Percentiles rank a stretch among this genome's conserved stretches.
phyloP scores from a whole-genome alignment of 1,139 yeast species.

The Ogataea hybrid region DNA sequence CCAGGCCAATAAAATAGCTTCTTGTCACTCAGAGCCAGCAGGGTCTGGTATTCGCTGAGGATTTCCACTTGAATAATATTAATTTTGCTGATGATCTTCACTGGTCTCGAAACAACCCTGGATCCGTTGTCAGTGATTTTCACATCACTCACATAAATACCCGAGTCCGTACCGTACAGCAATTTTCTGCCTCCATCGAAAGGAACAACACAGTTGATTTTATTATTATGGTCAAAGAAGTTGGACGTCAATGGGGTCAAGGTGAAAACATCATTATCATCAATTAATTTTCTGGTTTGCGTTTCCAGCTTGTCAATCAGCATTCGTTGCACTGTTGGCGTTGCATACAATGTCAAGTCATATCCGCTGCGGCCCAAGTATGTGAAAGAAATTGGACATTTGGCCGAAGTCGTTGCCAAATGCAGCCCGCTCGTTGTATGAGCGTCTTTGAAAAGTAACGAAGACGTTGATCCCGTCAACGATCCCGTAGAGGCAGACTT shows the following conservation, averaged over 20 bases:
- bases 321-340: slow-evolving; percentile 71
- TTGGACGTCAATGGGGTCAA: slow-evolving; percentile 70
- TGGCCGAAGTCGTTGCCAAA: slow-evolving; percentile 26
- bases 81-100: slow-evolving; percentile 70
- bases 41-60: slow-evolving; percentile 84
- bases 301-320: slow-evolving; percentile 74
- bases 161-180: slow-evolving; percentile 88
- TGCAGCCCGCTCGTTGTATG: slow-evolving; percentile 18
- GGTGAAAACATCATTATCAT: slow-evolving; percentile 76
- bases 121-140: slow-evolving; percentile 35
- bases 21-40: slow-evolving; percentile 81
- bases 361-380: slow-evolving; percentile 64
- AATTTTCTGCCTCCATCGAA: slow-evolving; percentile 93
- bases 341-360: slow-evolving; percentile 66
- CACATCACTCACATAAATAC: slow-evolving; percentile 76
- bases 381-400: slow-evolving; percentile 41
- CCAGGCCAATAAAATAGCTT: slow-evolving; percentile 80
- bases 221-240: slow-evolving; percentile 67
- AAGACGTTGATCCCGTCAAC: slow-evolving; percentile 29
- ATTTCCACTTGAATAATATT: slow-evolving; percentile 91
- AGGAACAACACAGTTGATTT: slow-evolving; percentile 90
- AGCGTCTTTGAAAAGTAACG: slow-evolving; percentile 23
- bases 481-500: slow-evolving; percentile 36
- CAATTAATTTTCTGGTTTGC: slow-evolving; percentile 74
- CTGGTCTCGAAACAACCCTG: slow-evolving; percentile 65